Evolutionary conservation across 768 basidiomycete genomes (phyloP), one percentile per base, ranked within the genome.

Genomic region (Russula olivacea): DNA sequence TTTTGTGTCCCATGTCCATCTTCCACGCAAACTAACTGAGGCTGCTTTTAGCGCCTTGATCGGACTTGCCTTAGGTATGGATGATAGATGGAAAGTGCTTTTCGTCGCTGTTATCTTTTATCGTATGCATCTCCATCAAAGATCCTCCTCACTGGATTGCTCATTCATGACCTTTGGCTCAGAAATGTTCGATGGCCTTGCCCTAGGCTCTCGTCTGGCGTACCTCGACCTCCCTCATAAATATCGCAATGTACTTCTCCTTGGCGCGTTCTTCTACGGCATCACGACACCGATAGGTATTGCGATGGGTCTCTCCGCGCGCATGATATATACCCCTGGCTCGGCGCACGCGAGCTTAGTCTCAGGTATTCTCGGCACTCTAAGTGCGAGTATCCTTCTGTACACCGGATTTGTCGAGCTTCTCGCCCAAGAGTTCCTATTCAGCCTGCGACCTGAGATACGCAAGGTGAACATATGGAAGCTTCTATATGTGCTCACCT

Each of bases 121-220:
- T 71, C 95, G 93, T 93, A 72, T 71, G 89, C 8, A 47, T 21
- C 6, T 17, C 52, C 43, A 45, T 11, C n/a, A 45, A 9, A 45
- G 30, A 6, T 30, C 30, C 30, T 28, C 30, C 30, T 30, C 30
- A 30, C 30, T 30, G 30, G 30, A 30, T 28, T 30, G 30, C 21
- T 55, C 17, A 47, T 36, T 15, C 50, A 17, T 40, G 11, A 15
- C 36, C 54, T 15, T 23, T 25, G 0, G 41, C 54, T 8, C 70
- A 93, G 91, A 96, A 81, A 89, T 83, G 45, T 98, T 98, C 69
- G 96, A 98, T 73, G 96, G 94, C 28, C 81, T 98, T 50, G 96
- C 93, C 72, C 78, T 98, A 23, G 96, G 96, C 10, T 87, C 93
- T 0, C 89, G 96, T 11, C 78, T 98, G 14, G 91, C 95, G 2